Conservation (phyloP, 192 early-diverging fungal species). For the Podila epicladia region DNA sequence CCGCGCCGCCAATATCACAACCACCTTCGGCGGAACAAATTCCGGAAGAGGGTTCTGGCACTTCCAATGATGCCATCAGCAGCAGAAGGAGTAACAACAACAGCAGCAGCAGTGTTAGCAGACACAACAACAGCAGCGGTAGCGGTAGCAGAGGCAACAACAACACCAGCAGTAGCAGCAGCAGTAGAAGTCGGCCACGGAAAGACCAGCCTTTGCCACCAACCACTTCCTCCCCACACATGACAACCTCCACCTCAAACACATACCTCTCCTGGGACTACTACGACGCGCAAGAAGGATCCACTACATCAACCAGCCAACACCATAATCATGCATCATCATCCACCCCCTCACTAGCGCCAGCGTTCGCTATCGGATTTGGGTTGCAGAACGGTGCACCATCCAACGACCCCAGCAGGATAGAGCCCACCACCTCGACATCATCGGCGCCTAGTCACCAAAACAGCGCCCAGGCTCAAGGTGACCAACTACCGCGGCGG, state of each 20-base stretch:
- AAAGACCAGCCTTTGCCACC: constrained; percentile 39
- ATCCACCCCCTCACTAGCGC: constrained; percentile 19
- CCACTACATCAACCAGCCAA: neutral
- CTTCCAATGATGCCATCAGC: no score
- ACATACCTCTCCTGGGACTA: constrained; percentile 23
- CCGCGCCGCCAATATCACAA: neutral
- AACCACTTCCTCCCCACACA: constrained; percentile 11
- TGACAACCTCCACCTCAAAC: constrained; percentile 6
- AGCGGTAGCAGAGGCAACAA: neutral
- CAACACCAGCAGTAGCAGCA: neutral
- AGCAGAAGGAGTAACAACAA: neutral
- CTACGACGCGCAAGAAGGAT: neutral
- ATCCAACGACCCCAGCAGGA: neutral
- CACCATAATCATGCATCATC: neutral
- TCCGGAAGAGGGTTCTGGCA: no score
- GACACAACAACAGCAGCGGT: neutral
- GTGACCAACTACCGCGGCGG: neutral
- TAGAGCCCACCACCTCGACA: neutral
- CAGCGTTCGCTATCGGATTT: constrained; percentile 24
- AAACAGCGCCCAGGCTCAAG: neutral
- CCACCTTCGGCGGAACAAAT: no score
- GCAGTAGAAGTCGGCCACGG: constrained; percentile 3
- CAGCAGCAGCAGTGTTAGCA: neutral
- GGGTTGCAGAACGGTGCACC: constrained; percentile 1
- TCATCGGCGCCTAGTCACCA: neutral